Evolutionary conservation across 2,329 filamentous ascomycete genomes (phyloP).

Genomic region (Neonectria coccinea): DNA sequence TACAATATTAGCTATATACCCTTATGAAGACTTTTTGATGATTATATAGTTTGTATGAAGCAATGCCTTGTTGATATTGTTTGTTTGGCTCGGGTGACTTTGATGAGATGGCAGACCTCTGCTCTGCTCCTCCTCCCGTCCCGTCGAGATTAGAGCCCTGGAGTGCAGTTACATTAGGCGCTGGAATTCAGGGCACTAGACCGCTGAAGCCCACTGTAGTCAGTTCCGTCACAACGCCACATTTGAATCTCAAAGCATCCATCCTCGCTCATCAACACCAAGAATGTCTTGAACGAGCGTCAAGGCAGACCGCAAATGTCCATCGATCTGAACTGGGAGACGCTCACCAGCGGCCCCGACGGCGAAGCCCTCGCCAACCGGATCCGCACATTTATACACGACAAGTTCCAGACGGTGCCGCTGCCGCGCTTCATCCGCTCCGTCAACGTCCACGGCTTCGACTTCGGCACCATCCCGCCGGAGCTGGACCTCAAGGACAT

Average conservation of each 20-base stretch:
- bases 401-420: constrained; percentile 91
- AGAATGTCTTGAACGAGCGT: background rate
- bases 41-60: background rate
- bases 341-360: constrained; percentile 88
- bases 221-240: constrained; percentile 11
- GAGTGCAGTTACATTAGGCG: constrained; percentile 1
- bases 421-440: constrained; percentile 97
- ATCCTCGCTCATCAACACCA: constrained; percentile 30
- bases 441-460: constrained; percentile 93
- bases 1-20: constrained; percentile 36
- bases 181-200: background rate
- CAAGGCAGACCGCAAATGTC: constrained; percentile 73
- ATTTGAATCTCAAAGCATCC: background rate
- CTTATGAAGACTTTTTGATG: constrained; percentile 17
- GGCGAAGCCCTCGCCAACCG: constrained; percentile 84
- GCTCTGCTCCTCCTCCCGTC: no score
- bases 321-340: constrained; percentile 97
- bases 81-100: background rate
- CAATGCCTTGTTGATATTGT: background rate
- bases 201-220: constrained; percentile 30
- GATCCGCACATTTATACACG: constrained; percentile 93
- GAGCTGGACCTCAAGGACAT: constrained; percentile 95
- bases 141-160: no score
- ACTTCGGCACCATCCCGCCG: constrained; percentile 86
- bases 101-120: no score